Conservation (phyloP, 129 eudicot genomes). For the Cynara cardunculus region DNA sequence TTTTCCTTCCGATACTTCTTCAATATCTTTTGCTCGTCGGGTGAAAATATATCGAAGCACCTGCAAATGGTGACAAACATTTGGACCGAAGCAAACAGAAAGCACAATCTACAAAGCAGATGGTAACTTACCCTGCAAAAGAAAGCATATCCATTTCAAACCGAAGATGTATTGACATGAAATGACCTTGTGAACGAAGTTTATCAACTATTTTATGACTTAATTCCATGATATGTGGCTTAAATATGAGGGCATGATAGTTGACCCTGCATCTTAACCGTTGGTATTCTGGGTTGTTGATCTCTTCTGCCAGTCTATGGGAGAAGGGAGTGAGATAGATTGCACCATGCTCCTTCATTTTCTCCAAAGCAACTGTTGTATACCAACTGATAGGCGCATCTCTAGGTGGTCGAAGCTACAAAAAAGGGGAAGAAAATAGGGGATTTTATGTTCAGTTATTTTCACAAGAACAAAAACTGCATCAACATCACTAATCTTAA, state of each 20-base stretch:
- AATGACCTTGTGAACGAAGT: slow-evolving; percentile 82
- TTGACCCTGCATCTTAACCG: slow-evolving; percentile 94
- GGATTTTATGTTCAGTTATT: background rate
- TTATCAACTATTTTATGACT: slow-evolving; percentile 70
- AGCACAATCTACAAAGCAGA: background rate
- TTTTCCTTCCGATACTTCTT: slow-evolving; percentile 67
- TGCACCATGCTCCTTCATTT: slow-evolving; percentile 93
- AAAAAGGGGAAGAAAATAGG: background rate
- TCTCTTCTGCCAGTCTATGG: slow-evolving; percentile 97
- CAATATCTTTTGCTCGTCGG: slow-evolving; percentile 68
- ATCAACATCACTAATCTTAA: background rate
- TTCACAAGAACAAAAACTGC: background rate
- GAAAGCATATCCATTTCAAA: slow-evolving; percentile 98
- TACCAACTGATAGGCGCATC: slow-evolving; percentile 95
- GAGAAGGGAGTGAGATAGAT: slow-evolving; percentile 95
- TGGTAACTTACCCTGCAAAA: slow-evolving; percentile 82
- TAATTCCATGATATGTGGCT: slow-evolving; percentile 83
- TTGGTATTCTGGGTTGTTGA: slow-evolving; percentile 87
- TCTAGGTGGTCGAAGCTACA: slow-evolving; percentile 89
- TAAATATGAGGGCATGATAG: slow-evolving; percentile 86
- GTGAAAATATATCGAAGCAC: slow-evolving; percentile 88
- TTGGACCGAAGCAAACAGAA: background rate
- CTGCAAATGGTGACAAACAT: slow-evolving; percentile 34
- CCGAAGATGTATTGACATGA: slow-evolving; percentile 98
- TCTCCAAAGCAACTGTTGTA: slow-evolving; percentile 63